Evolutionary conservation across 2,329 filamentous ascomycete genomes (phyloP).

Genomic region (Botryotinia globosa): DNA sequence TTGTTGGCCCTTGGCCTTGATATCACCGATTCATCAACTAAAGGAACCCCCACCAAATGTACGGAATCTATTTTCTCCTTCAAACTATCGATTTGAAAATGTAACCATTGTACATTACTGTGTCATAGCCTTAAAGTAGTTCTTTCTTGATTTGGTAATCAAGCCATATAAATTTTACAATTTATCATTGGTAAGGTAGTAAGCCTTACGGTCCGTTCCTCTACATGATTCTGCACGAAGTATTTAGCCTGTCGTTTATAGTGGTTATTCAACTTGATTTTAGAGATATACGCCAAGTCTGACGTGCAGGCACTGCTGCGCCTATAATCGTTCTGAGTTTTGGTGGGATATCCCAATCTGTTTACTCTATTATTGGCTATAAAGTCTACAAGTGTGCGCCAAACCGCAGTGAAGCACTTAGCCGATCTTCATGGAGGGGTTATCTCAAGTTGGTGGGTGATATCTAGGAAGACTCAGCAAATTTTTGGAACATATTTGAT

Average conservation of each 20-base stretch:
- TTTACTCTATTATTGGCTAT: constrained; percentile 14
- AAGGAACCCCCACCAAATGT: not conserved
- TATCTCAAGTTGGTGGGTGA: not conserved
- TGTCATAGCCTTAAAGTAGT: not conserved
- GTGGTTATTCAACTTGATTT: not conserved
- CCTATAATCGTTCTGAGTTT: not conserved
- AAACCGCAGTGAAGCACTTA: constrained; percentile 12
- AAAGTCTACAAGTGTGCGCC: not conserved
- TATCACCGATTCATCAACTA: not conserved
- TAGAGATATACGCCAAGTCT: not conserved
- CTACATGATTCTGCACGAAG: not conserved
- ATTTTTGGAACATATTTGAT: not conserved
- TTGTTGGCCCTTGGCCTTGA: not conserved
- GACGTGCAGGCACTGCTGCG: constrained; percentile 14
- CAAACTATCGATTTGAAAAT: not conserved
- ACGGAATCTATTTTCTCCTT: not conserved
- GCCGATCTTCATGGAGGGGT: constrained; percentile 11
- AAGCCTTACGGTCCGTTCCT: constrained; percentile 1
- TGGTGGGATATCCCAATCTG: not conserved
- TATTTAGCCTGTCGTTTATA: not conserved
- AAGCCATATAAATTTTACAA: not conserved
- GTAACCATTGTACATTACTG: not conserved
- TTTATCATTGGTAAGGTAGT: not conserved
- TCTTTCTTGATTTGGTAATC: not conserved
- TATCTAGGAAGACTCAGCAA: constrained; percentile 14